These are phyloP conservation scores for Tubosaeta brunneosetosa DNA, from an alignment of 768 basidiomycete species.

Conservation along the genomic window DNA sequence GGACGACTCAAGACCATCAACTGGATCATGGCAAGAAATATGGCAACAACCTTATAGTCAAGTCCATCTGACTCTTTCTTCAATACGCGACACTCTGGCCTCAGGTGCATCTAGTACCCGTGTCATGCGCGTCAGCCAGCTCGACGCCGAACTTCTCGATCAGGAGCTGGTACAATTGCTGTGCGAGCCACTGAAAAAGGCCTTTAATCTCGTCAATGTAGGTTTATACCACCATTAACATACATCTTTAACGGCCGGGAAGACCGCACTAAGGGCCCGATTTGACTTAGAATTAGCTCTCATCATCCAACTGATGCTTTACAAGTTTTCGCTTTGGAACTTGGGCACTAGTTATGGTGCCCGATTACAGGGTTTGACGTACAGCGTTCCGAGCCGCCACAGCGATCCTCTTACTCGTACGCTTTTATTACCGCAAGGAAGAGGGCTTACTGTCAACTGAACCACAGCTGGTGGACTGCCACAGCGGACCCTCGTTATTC, in stretches of 20 bases:
- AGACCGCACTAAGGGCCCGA: slow-evolving; percentile 56
- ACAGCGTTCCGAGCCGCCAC: slow-evolving; percentile 30
- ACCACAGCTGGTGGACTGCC: slow-evolving; percentile 62
- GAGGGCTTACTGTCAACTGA: background rate
- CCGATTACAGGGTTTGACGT: slow-evolving; percentile 73
- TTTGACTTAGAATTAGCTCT: slow-evolving; percentile 75
- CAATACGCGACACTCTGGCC: slow-evolving; percentile 41
- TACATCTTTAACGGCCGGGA: slow-evolving; percentile 16
- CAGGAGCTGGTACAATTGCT: slow-evolving; percentile 79
- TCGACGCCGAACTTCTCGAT: slow-evolving; percentile 89
- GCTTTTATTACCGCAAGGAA: slow-evolving; percentile 2
- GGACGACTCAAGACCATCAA: slow-evolving; percentile 8
- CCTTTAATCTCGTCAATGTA: slow-evolving; percentile 66
- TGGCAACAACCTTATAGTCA: slow-evolving; percentile 66
- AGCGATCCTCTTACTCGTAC: slow-evolving; percentile 19
- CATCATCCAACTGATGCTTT: slow-evolving; percentile 64
- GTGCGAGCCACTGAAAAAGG: slow-evolving; percentile 73
- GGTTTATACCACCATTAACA: slow-evolving; percentile 21
- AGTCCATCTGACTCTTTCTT: slow-evolving; percentile 51
- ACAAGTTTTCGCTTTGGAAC: slow-evolving; percentile 82
- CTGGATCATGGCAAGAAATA: slow-evolving; percentile 19
- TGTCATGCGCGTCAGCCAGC: slow-evolving; percentile 80
- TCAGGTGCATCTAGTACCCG: slow-evolving; percentile 36
- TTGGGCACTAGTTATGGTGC: slow-evolving; percentile 79
- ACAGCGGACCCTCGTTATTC: slow-evolving; percentile 53